Base-by-base conservation (phyloP, 129 eudicot species). In the Flaveria linearis region DNA sequence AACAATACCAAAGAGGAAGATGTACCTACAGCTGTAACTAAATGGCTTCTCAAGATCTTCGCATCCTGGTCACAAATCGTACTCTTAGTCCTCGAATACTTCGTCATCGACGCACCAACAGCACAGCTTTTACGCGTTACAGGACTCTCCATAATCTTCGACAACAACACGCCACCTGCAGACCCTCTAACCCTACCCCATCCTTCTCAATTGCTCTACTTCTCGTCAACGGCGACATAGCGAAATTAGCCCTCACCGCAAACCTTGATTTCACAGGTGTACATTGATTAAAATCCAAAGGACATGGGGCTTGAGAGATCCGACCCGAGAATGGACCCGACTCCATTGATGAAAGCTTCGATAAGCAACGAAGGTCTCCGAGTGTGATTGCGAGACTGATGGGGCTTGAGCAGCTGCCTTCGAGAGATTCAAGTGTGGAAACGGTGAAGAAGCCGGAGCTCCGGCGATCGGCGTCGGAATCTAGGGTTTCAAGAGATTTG, bases 211-310 rank as follows among this genome's bases (percentile, higher is more conserved):
- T 78, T 23, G 39, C 74, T 39, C 82, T 78, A 67, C 91, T 76
- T 69, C 86, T 85, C 2, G 86, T 72, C 87, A 86, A 26, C 1
- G 93, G 96, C 2, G 83, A 80, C 79, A 80, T 80, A 9, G 83
- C 74, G 18, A 80, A 72, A 63, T 79, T 80, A 7, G 68, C 75
- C 74, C 75, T 67, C 62, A 80, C 67, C 0, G 75, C 79, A 8
- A 82, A 73, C 85, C 85, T 78, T 57, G 86, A 84, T 62, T 86
- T 91, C 68, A 87, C 75, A 14, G 98, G 97, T 0, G 98, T 91
- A 80, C 96, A 90, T 23, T 90, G 96, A 80, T 93, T 97, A 72
- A 90, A 91, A 90, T 93, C 96, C 80, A 93, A 75, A 7, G 96
- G 92, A 36, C 88, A 89, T 0, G 96, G 92, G n/a, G n/a, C n/a